These are phyloP conservation scores for Phytophthora nicotianae DNA, from an alignment of 352 stramenopile genomes.

Conservation along the genomic window DNA sequence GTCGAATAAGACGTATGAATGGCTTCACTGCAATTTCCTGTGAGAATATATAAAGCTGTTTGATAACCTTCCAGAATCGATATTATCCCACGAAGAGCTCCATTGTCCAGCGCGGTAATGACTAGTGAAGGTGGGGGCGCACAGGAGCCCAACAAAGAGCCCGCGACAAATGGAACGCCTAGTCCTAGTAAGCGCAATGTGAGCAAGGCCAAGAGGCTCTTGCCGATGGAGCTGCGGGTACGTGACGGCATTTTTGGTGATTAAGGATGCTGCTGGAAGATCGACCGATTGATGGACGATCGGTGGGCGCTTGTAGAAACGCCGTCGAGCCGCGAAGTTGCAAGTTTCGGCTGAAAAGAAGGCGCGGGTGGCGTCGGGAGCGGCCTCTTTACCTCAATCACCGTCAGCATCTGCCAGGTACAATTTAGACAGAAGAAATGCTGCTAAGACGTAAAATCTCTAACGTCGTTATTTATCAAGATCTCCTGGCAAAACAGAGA, in stretches of 20 bases:
- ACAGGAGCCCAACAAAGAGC: slow-evolving; percentile 21
- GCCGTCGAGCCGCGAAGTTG: slow-evolving; percentile 63
- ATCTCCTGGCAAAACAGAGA: slow-evolving; percentile 1
- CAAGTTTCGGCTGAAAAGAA: slow-evolving; percentile 37
- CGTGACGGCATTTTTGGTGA: slow-evolving; percentile 16
- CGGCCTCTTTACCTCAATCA: not conserved
- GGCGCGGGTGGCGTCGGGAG: not conserved
- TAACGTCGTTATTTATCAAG: slow-evolving; percentile 6
- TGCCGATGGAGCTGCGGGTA: slow-evolving; percentile 77
- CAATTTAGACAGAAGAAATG: not conserved
- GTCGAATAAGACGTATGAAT: slow-evolving; percentile 22
- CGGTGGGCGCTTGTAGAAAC: slow-evolving; percentile 44
- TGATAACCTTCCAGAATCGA: slow-evolving; percentile 2
- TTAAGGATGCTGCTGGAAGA: slow-evolving; percentile 7
- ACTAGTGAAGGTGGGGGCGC: slow-evolving; percentile 1
- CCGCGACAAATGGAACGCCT: slow-evolving; percentile 10
- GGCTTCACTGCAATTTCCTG: not conserved
- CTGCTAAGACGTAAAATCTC: not conserved
- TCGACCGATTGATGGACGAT: slow-evolving; percentile 14
- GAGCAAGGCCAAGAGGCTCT: slow-evolving; percentile 57
- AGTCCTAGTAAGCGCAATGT: slow-evolving; percentile 24
- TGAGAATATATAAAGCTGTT: not conserved
- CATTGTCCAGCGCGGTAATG: slow-evolving; percentile 9
- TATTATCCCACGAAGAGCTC: slow-evolving; percentile 16
- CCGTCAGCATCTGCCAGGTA: slow-evolving; percentile 19